Evolutionary conservation across 2,329 filamentous ascomycete genomes (phyloP).

Genomic region (Mollisia scopiformis): DNA sequence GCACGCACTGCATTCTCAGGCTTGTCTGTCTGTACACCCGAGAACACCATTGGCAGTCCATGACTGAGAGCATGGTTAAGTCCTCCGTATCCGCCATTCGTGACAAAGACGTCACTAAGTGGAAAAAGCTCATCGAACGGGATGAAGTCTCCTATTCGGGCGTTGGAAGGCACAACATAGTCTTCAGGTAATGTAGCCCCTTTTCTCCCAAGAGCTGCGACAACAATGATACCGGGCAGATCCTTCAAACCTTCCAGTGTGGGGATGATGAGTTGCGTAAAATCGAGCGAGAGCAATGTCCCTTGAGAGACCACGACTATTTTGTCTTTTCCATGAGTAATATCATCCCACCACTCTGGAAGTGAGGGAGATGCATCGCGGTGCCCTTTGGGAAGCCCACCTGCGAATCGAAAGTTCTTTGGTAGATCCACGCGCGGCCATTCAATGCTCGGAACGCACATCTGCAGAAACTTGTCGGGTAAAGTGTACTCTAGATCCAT

Average conservation of each 20-base stretch:
- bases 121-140: slow-evolving; percentile 40
- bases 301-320: slow-evolving; percentile 43
- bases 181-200: slow-evolving; percentile 35
- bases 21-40: slow-evolving; percentile 38
- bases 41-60: slow-evolving; percentile 39
- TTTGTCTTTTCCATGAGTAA: slow-evolving; percentile 42
- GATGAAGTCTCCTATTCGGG: slow-evolving; percentile 38
- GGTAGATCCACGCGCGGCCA: slow-evolving; percentile 41
- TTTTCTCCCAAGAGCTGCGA: slow-evolving; percentile 36
- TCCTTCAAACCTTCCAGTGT: slow-evolving; percentile 39
- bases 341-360: slow-evolving; percentile 50
- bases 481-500: background rate
- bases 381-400: slow-evolving; percentile 41
- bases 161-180: slow-evolving; percentile 35
- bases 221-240: slow-evolving; percentile 38
- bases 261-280: slow-evolving; percentile 39
- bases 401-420: slow-evolving; percentile 41
- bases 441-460: slow-evolving; percentile 37
- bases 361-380: slow-evolving; percentile 32
- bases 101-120: slow-evolving; percentile 38
- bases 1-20: background rate
- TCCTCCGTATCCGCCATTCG: slow-evolving; percentile 40
- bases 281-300: slow-evolving; percentile 32
- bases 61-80: slow-evolving; percentile 36
- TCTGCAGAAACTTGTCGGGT: background rate